Evolutionary conservation across 345 rosid species (phyloP).

Genomic region (Dovyalis caffra): DNA sequence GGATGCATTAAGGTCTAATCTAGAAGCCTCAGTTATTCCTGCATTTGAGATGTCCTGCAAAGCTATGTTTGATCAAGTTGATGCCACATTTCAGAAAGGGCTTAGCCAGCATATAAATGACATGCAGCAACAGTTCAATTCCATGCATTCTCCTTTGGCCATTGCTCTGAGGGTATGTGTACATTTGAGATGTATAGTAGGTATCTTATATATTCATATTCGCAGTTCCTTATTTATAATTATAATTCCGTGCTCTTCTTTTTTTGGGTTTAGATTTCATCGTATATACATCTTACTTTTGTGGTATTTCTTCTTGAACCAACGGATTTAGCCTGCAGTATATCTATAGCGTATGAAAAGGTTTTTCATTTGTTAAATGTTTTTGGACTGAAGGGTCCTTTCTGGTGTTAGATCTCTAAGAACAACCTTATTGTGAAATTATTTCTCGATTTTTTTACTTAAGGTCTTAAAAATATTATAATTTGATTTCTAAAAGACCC

Average conservation of each 20-base stretch:
- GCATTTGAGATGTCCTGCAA: slow-evolving; percentile 88
- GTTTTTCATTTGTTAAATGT: neutral
- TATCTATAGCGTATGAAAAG: neutral
- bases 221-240: neutral
- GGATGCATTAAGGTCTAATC: slow-evolving; percentile 55
- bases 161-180: slow-evolving; percentile 61
- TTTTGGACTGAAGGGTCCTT: neutral
- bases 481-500: neutral
- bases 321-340: neutral
- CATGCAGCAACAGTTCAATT: slow-evolving; percentile 63
- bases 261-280: neutral
- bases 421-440: neutral
- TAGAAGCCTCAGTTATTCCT: slow-evolving; percentile 77
- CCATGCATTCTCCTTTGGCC: slow-evolving; percentile 65
- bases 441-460: neutral
- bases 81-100: slow-evolving; percentile 79
- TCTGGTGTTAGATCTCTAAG: neutral
- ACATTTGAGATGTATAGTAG: neutral
- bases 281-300: neutral
- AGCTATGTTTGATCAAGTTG: slow-evolving; percentile 89
- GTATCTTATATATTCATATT: neutral
- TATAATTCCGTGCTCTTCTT: neutral
- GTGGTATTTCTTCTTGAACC: neutral
- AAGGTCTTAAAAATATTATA: neutral
- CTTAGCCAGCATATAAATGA: slow-evolving; percentile 65